Conservation (phyloP, 495 filamentous ascomycete species). For the Hyaloscypha bicolor region DNA sequence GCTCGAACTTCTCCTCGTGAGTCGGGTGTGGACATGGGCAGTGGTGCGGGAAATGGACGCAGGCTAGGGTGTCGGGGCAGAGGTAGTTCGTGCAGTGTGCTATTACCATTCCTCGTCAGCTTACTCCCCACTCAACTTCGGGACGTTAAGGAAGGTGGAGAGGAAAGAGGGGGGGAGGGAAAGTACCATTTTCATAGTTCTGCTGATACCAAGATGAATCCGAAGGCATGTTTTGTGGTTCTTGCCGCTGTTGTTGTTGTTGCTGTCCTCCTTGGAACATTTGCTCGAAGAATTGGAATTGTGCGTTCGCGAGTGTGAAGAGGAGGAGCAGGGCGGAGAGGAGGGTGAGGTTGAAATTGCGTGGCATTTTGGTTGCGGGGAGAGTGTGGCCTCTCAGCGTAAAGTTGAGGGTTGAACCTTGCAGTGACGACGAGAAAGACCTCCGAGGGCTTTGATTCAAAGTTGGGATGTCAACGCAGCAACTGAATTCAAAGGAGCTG, state of each 20-base stretch:
- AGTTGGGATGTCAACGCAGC: not conserved
- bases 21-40: conserved; percentile 84
- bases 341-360: conserved; percentile 20
- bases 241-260: conserved; percentile 63
- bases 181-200: conserved; percentile 64
- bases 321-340: conserved; percentile 46
- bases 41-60: conserved; percentile 91
- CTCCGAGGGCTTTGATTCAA: not conserved
- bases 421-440: no score
- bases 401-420: no score
- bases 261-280: conserved; percentile 61
- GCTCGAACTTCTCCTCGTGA: conserved; percentile 86
- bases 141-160: not conserved
- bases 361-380: conserved; percentile 25
- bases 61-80: conserved; percentile 88
- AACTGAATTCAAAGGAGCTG: conserved; percentile 6
- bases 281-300: conserved; percentile 91
- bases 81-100: conserved; percentile 85
- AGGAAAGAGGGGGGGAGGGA: conserved; percentile 1
- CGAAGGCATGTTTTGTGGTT: conserved; percentile 74
- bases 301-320: conserved; percentile 54
- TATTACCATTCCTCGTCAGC: conserved; percentile 28
- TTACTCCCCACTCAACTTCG: conserved; percentile 18
- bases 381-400: not conserved
- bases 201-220: conserved; percentile 77